Evolutionary conservation across 257 asterid species (phyloP).

Genomic region (Lavandula angustifolia): DNA sequence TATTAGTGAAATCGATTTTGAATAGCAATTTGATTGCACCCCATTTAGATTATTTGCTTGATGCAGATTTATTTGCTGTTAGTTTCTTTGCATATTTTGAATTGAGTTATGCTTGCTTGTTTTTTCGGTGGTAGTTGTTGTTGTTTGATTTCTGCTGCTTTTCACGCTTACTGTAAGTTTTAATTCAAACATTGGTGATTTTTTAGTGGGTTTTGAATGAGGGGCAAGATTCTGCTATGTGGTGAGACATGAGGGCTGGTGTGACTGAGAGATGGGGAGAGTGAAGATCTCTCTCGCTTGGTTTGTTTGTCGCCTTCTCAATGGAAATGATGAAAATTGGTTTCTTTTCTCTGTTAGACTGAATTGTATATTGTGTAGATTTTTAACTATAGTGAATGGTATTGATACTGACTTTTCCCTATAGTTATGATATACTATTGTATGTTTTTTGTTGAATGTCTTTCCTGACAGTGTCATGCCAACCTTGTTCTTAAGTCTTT

Average conservation of each 20-base stretch:
- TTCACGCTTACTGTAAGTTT: background rate
- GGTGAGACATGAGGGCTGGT: conserved; percentile 66
- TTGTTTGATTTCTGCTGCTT: conserved; percentile 19
- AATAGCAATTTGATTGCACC: conserved; percentile 20
- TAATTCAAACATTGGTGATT: conserved; percentile 20
- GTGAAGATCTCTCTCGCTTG: too few species aligned
- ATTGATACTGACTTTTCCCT: too few species aligned
- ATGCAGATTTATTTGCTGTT: conserved; percentile 14
- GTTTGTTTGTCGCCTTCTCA: too few species aligned
- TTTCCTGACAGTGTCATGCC: too few species aligned
- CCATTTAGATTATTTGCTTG: conserved; percentile 28
- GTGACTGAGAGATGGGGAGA: conserved; percentile 60
- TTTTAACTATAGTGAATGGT: too few species aligned
- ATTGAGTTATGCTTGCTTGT: conserved; percentile 26
- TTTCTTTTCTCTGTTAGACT: too few species aligned
- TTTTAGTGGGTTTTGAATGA: conserved; percentile 40
- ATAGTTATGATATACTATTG: too few species aligned
- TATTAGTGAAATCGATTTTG: conserved; percentile 24
- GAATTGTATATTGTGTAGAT: too few species aligned
- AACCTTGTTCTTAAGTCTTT: too few species aligned
- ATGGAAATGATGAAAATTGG: too few species aligned
- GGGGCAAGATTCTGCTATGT: conserved; percentile 36
- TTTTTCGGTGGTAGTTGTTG: conserved; percentile 6
- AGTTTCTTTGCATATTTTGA: conserved; percentile 19
- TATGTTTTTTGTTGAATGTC: too few species aligned